Percentiles rank a stretch among this genome's conserved stretches.
phyloP scores from a whole-genome alignment of 2,329 filamentous ascomycete species.

The Chaetoscypha palmicola region DNA sequence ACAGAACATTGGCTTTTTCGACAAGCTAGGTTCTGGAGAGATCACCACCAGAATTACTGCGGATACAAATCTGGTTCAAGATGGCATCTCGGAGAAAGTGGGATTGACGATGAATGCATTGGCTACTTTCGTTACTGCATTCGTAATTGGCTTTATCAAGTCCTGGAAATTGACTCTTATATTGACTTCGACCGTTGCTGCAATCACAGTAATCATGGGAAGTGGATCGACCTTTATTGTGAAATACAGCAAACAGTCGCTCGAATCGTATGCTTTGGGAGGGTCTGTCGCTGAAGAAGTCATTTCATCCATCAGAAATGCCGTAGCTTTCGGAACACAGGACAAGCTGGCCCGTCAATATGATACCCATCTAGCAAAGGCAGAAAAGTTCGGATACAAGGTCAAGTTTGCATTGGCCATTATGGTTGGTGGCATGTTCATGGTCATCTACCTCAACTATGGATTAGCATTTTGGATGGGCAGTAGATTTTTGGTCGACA shows the following conservation, averaged over 20 bases:
- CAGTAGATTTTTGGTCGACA: conserved; percentile 62
- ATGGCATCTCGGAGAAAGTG: conserved; percentile 88
- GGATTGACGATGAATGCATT: conserved; percentile 68
- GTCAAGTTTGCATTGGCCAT: conserved; percentile 64
- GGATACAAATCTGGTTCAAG: conserved; percentile 88
- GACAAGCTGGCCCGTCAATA: conserved; percentile 86
- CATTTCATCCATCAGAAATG: conserved; percentile 85
- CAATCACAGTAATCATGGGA: conserved; percentile 72
- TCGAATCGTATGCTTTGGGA: conserved; percentile 74
- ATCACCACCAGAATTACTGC: conserved; percentile 91
- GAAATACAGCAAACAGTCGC: conserved; percentile 70
- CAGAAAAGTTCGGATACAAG: conserved; percentile 69
- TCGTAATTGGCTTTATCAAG: conserved; percentile 82
- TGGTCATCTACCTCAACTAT: conserved; percentile 79
- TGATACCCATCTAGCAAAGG: conserved; percentile 63
- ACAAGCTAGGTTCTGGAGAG: conserved; percentile 86
- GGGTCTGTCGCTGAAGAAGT: conserved; percentile 92
- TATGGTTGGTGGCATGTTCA: conserved; percentile 82
- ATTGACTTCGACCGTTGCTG: conserved; percentile 71
- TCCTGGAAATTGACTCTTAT: conserved; percentile 94
- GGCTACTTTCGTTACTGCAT: conserved; percentile 80
- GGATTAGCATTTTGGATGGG: conserved; percentile 86
- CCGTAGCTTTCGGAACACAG: conserved; percentile 87
- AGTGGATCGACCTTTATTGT: conserved; percentile 66
- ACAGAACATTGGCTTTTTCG: conserved; percentile 89